Percentiles rank a stretch among this genome's conserved stretches.
phyloP scores from a whole-genome alignment of 305 asterid genomes.

The Fraxinus ornus region DNA sequence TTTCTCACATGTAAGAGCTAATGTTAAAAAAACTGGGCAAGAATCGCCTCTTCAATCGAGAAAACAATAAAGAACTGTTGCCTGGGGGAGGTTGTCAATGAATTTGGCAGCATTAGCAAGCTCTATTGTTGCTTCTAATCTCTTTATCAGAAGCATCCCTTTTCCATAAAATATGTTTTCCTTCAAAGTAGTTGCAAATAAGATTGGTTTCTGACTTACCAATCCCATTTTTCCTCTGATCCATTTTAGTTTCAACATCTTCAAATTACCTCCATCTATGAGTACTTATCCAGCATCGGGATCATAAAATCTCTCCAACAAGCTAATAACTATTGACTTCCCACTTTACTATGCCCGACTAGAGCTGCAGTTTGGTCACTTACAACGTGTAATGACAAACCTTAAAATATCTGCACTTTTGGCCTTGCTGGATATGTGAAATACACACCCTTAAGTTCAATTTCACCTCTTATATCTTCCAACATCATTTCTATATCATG shows the following conservation, averaged over 20 bases:
- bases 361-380: constrained; percentile 46
- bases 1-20: not conserved
- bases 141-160: constrained; percentile 38
- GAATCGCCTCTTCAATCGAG: not conserved
- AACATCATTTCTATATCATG: constrained; percentile 34
- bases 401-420: constrained; percentile 51
- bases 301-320: constrained; percentile 61
- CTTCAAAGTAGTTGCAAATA: constrained; percentile 47
- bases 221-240: constrained; percentile 50
- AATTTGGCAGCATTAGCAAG: constrained; percentile 43
- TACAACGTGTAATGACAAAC: constrained; percentile 38
- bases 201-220: constrained; percentile 59
- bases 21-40: not conserved
- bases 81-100: constrained; percentile 36
- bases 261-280: constrained; percentile 48
- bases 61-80: not conserved
- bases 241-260: constrained; percentile 43
- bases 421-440: constrained; percentile 69
- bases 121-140: constrained; percentile 25
- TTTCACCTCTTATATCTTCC: constrained; percentile 48
- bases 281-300: constrained; percentile 52
- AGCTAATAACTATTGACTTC: constrained; percentile 52
- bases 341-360: constrained; percentile 70
- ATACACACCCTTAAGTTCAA: constrained; percentile 50
- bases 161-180: constrained; percentile 54